phyloP scores from a whole-genome alignment of 371 early-diverging fungal genomes.

The Rhizomucor pusillus region DNA sequence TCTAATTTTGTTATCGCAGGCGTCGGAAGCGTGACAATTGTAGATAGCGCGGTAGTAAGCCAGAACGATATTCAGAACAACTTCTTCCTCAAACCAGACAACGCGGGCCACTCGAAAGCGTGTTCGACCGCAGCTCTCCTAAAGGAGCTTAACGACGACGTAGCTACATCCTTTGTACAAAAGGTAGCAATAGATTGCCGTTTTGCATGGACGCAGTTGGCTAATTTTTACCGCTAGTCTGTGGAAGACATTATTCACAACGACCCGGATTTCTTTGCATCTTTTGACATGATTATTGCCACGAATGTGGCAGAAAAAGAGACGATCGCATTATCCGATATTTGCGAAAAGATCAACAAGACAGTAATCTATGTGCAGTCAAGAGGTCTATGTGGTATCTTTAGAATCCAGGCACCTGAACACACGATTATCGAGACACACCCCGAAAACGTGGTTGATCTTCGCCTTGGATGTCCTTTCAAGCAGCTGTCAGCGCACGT shows the following conservation, averaged over 20 bases:
- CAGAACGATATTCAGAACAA: slow-evolving; percentile 77
- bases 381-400: slow-evolving; percentile 73
- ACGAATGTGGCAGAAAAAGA: slow-evolving; percentile 59
- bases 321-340: slow-evolving; percentile 50
- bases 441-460: slow-evolving; percentile 73
- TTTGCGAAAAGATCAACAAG: slow-evolving; percentile 59
- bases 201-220: background rate
- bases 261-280: slow-evolving; percentile 59
- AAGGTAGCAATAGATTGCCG: slow-evolving; percentile 31
- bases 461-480: slow-evolving; percentile 84
- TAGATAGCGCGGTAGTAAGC: slow-evolving; percentile 68
- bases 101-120: slow-evolving; percentile 67
- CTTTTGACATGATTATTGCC: slow-evolving; percentile 75
- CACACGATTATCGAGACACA: slow-evolving; percentile 91
- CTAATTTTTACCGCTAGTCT: slow-evolving; percentile 12
- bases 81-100: slow-evolving; percentile 78
- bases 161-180: slow-evolving; percentile 51
- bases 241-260: slow-evolving; percentile 44
- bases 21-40: slow-evolving; percentile 77
- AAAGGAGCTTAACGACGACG: slow-evolving; percentile 87
- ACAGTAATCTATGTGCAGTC: slow-evolving; percentile 69
- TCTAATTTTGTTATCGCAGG: slow-evolving; percentile 46
- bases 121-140: slow-evolving; percentile 63
- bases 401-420: slow-evolving; percentile 71
- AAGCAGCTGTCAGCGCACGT: slow-evolving; percentile 61